Percentiles rank a stretch among this genome's conserved stretches.
Evolutionary conservation across 2,329 filamentous ascomycete genomes (phyloP).

Genomic region (Simplicillium sp.): DNA sequence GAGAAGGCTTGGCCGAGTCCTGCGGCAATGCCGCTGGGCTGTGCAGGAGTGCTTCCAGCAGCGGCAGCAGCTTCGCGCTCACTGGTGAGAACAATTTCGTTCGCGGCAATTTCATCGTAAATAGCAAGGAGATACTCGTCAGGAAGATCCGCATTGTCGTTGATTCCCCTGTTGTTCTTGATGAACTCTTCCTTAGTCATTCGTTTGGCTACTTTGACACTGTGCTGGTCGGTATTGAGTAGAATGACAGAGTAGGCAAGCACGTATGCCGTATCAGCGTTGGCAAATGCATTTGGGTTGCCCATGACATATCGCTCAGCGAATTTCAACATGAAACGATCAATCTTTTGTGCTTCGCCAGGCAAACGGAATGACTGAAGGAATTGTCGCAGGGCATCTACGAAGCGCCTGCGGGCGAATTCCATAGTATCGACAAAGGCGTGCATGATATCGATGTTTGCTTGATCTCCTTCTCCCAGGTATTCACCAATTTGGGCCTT

Average conservation of each 20-base stretch:
- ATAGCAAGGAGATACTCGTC: conserved; percentile 85
- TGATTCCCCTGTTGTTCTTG: conserved; percentile 97
- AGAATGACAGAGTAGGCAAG: conserved; percentile 94
- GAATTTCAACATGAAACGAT: conserved; percentile 99
- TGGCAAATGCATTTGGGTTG: conserved; percentile 95
- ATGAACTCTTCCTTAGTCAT: conserved; percentile 99
- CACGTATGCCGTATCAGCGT: conserved; percentile 95
- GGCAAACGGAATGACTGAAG: conserved; percentile 90
- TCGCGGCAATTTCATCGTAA: conserved; percentile 81
- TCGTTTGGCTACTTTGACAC: conserved; percentile 67
- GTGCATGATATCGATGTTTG: conserved; percentile 97
- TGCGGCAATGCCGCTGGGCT: conserved; percentile 64
- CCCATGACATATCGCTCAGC: conserved; percentile 90
- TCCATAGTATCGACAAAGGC: conserved; percentile 95
- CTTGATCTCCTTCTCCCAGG: conserved; percentile 83
- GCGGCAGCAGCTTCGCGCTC: conserved; percentile 85
- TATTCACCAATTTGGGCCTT: conserved; percentile 92
- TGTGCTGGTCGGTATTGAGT: conserved; percentile 94
- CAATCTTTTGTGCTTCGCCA: conserved; percentile 96
- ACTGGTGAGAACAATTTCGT: conserved; percentile 91
- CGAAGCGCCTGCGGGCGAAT: conserved; percentile 83
- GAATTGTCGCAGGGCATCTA: conserved; percentile 84
- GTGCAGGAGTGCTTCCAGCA: conserved; percentile 50
- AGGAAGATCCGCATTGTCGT: conserved; percentile 87
- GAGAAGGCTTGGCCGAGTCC: conserved; percentile 82